Conservation (phyloP, 2,329 filamentous ascomycete species). For the Botrytis medusae region DNA sequence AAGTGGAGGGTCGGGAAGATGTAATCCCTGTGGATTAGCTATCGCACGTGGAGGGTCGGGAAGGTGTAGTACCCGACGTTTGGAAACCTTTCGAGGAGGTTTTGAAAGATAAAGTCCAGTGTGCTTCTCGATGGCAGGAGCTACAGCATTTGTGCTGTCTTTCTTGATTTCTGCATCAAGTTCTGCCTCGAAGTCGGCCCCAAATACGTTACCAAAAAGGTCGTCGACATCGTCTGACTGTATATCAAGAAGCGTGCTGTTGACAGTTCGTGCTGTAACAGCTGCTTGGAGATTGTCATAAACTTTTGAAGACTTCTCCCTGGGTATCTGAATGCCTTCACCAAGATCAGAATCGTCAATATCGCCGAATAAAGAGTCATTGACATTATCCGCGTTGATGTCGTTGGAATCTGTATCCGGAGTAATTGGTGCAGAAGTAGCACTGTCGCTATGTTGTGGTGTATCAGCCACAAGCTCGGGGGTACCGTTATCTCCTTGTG, state of each 20-base stretch:
- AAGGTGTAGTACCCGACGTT: not conserved
- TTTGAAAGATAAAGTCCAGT: not conserved
- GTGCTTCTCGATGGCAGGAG: too few species aligned
- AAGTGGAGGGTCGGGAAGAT: not conserved
- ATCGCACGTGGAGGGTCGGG: not conserved
- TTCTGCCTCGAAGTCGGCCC: not conserved
- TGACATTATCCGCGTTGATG: not conserved
- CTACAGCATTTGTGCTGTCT: not conserved
- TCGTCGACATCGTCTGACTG: not conserved
- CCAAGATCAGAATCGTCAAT: not conserved
- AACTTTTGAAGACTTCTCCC: fast-evolving
- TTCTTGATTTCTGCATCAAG: not conserved
- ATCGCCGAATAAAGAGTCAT: not conserved
- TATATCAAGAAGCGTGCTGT: too few species aligned
- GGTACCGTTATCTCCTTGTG: not conserved
- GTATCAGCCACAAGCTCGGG: not conserved
- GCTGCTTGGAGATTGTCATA: not conserved
- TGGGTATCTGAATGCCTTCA: not conserved
- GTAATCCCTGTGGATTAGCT: not conserved
- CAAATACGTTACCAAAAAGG: too few species aligned
- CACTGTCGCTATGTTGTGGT: not conserved
- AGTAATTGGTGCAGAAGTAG: not conserved
- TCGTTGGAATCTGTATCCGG: fast-evolving
- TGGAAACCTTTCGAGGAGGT: not conserved
- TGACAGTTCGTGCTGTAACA: too few species aligned